Evolutionary conservation across 1,284 basidiomycete genomes (phyloP), one percentile per base, ranked within the genome.

Genomic region (Fomitopsis pinicola): DNA sequence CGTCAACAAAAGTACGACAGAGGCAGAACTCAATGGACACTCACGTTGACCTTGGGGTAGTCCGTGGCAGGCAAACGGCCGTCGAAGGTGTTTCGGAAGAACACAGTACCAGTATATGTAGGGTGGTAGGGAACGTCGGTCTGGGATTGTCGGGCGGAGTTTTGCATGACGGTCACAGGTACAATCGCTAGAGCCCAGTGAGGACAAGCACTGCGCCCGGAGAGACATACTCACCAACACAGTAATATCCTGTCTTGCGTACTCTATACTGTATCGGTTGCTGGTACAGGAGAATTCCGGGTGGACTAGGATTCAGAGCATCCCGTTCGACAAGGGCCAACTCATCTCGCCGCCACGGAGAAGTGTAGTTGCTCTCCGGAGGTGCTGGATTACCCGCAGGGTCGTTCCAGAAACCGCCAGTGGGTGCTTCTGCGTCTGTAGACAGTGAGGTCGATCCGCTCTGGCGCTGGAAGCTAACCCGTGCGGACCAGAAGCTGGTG

Each of bases 41-140:
- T 72, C 73, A 97, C 94, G 64, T 86, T 89, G 70, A 98, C 92
- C 85, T 99, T 99, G n/a, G 97, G 97, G 73, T 98, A 97, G 73
- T 99, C 97, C 2, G 92, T 85, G 3, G 96, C 95, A 3, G 97
- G 86, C 19, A 99, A 81, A 73, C 93, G 86, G 42, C 97, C 97
- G 42, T 91, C 78, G 73, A 98, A 98, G 2, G 82, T 87, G 75
- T 98, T 98, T 68, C 84, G 84, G 81, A 98, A 99, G 52, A 90
- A 78, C 48, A 98, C 90, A 33, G 82, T 77, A 33, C 95, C 97
- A 8, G 80, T 79, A 76, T 96, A 99, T 22, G 82, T 80, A n/a
- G 94, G 89, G 70, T 96, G 94, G 48, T 78, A 83, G 30, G 83
- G 78, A 50, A 82, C 76, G 66, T 85, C 82, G 42, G 81, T 79